phyloP scores from a whole-genome alignment of 129 eudicot species.

The Chrysanthemum seticuspe region DNA sequence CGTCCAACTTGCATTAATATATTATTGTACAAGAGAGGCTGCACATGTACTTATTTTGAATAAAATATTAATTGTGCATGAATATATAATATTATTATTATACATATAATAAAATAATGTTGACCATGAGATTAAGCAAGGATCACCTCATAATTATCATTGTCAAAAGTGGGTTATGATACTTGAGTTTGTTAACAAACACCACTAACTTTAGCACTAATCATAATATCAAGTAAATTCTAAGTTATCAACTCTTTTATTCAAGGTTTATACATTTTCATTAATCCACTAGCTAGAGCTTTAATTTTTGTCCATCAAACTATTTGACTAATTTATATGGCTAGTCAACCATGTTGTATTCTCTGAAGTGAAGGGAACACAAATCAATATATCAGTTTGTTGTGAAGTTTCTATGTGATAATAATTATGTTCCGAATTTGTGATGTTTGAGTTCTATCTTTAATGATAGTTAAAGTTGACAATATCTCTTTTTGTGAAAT shows the following conservation, averaged over 20 bases:
- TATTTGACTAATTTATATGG: not conserved
- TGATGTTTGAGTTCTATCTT: too few relatives aligned
- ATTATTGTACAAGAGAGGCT: too few relatives aligned
- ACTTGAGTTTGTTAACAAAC: constrained; percentile 21
- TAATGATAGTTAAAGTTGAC: too few relatives aligned
- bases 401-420: too few relatives aligned
- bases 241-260: constrained; percentile 33
- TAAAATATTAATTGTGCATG: too few relatives aligned
- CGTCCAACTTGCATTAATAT: too few relatives aligned
- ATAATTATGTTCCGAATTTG: too few relatives aligned
- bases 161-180: constrained; percentile 34
- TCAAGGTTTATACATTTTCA: not conserved
- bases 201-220: constrained; percentile 30
- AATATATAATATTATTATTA: too few relatives aligned
- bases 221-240: constrained; percentile 31
- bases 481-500: too few relatives aligned
- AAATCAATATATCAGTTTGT: too few relatives aligned
- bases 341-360: not conserved
- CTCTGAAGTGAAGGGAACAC: too few relatives aligned
- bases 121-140: constrained; percentile 28
- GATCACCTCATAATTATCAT: constrained; percentile 29
- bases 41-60: too few relatives aligned
- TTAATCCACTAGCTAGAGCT: not conserved
- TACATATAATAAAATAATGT: not conserved
- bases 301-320: not conserved